Evolutionary conservation across 371 early-diverging fungal species (phyloP).

Genomic region (Blastocladiella emersonii): DNA sequence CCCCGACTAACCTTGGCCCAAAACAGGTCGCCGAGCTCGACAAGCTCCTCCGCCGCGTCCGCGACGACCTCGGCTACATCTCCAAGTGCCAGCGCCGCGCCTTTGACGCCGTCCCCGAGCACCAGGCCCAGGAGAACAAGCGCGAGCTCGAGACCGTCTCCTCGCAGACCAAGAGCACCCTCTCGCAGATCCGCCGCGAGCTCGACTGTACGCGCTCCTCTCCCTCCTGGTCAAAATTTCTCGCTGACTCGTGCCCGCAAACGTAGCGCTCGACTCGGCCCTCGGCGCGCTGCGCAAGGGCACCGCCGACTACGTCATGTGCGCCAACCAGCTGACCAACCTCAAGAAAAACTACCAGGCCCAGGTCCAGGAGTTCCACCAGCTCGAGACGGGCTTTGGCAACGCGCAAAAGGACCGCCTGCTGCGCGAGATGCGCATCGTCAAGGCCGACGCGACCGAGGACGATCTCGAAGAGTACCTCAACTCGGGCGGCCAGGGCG

Average conservation of each 20-base stretch:
- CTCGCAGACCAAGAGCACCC: not conserved
- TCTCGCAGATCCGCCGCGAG: not conserved
- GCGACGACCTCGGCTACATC: not conserved
- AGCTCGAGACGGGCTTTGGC: constrained; percentile 15
- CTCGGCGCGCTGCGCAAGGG: not conserved
- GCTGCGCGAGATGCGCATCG: constrained; percentile 23
- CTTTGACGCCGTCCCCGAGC: constrained; percentile 5
- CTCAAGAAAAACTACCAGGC: constrained; percentile 4
- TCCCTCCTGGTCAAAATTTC: no score
- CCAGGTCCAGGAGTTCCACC: not conserved
- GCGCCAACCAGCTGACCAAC: not conserved
- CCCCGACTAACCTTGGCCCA: no score
- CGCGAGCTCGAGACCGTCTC: constrained; percentile 1
- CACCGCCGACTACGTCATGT: constrained; percentile 6
- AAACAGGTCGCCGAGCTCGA: not conserved
- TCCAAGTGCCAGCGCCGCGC: not conserved
- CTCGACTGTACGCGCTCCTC: no score
- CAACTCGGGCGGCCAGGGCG: constrained; percentile 26
- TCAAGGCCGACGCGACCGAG: constrained; percentile 37
- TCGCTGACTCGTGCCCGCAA: no score
- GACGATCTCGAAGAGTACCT: constrained; percentile 38
- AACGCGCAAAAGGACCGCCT: constrained; percentile 18
- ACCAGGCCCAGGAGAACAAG: not conserved
- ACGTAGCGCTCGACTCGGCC: not conserved
- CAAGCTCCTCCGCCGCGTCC: not conserved